phyloP scores from a whole-genome alignment of 805 yeast genomes.

The Starmerella bacillaris region DNA sequence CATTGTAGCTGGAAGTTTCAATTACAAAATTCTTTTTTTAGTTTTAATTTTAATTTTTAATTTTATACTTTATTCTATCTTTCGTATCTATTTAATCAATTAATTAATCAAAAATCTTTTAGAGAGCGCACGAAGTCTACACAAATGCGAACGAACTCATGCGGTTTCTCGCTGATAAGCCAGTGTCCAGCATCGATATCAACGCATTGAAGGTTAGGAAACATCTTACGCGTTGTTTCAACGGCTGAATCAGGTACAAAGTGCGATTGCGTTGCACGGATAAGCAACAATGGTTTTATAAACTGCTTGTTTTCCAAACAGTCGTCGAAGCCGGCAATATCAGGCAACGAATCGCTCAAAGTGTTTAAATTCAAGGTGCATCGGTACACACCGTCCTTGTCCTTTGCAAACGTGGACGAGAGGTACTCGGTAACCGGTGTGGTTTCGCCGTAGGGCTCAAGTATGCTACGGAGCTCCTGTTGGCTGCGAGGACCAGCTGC shows the following conservation, averaged over 20 bases:
- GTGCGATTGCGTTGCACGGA: conserved; percentile 57
- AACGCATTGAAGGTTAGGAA: conserved; percentile 56
- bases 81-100: no score
- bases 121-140: no score
- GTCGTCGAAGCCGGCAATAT: conserved; percentile 57
- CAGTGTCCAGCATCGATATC: conserved; percentile 84
- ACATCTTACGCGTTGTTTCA: conserved; percentile 53
- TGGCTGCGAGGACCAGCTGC: conserved; percentile 15
- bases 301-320: conserved; percentile 32
- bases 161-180: conserved; percentile 76
- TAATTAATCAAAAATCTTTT: no score
- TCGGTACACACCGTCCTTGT: conserved; percentile 21
- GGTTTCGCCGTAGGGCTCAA: conserved; percentile 45
- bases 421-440: conserved; percentile 56
- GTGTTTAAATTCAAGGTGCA: conserved; percentile 55
- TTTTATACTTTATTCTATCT: no score
- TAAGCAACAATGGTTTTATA: conserved; percentile 57
- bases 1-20: no score
- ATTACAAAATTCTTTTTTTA: no score
- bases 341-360: conserved; percentile 46
- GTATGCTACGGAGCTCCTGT: conserved; percentile 21
- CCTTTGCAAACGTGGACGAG: conserved; percentile 44
- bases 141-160: conserved; percentile 46
- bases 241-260: conserved; percentile 73
- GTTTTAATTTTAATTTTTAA: no score